phyloP scores from a whole-genome alignment of 176 grass and related monocot species.

The Carex cristatella region DNA sequence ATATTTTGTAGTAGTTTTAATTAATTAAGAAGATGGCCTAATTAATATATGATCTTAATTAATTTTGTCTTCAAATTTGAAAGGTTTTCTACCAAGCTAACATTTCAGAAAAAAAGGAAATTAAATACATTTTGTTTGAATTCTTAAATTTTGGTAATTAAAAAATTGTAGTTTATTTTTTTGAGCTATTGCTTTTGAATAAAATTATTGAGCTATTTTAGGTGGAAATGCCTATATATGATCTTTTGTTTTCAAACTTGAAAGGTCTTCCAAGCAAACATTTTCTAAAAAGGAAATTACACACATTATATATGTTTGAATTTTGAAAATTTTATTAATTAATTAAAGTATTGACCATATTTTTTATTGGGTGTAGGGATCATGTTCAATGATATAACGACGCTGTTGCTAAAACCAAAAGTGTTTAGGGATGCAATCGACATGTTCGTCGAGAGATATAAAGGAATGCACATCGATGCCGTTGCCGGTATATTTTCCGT shows the following conservation, averaged over 20 bases:
- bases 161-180: not conserved
- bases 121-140: not conserved
- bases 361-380: slow-evolving; percentile 45
- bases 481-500: slow-evolving; percentile 56
- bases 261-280: not conserved
- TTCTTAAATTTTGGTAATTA: not conserved
- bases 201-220: not conserved
- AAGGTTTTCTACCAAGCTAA: not conserved
- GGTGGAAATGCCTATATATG: not conserved
- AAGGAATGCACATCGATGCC: slow-evolving; percentile 62
- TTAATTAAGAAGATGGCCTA: too few relatives aligned
- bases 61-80: not conserved
- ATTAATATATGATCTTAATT: not conserved
- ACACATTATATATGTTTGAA: not conserved
- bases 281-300: not conserved
- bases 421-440: slow-evolving; percentile 81
- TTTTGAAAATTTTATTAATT: not conserved
- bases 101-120: not conserved
- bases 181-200: not conserved
- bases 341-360: not conserved
- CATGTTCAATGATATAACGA: slow-evolving; percentile 99
- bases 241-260: not conserved
- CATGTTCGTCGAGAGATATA: slow-evolving; percentile 90
- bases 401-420: slow-evolving; percentile 61
- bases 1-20: not conserved